Evolutionary conservation across 768 basidiomycete genomes (phyloP), one percentile per base, ranked within the genome.

Genomic region (Melanogaster broomeanus): DNA sequence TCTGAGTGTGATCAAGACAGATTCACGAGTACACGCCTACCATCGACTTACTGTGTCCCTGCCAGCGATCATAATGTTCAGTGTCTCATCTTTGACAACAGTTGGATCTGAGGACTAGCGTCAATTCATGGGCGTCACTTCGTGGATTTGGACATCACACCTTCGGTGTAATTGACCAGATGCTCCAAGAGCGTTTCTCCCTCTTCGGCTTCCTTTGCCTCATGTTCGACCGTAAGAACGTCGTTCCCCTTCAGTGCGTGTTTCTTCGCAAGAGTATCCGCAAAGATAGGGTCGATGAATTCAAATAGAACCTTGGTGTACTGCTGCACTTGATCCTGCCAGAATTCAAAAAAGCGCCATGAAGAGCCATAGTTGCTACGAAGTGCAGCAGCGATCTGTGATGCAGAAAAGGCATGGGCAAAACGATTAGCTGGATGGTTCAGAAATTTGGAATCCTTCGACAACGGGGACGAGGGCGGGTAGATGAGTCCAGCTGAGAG

Each of bases 321-420:
- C 48, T 71, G 65, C 44, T 65, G 68, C 12, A 78, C 72, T 30
- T 69, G 72, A 62, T 85, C 81, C 33, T 63, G 62, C 72, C 73
- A 78, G 41, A 84, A 76, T 61, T 87, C 83, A 4, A 60, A 46
- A 9, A 85, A 60, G 3, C 78, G 77, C 83, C 83, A 85, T 13
- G 72, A 61, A 21, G 48, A 53, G 6, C 81, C 78, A 16, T 74
- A 62, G 9, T 74, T 68, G 11, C 64, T 51, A 15, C 84, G 74
- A 28, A 65, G 53, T 2, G 78, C 59, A 2, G 72, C 72, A 22
- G 67, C 59, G 3, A 61, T 56, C 61, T 85, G 83, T 4, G 77
- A 79, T 45, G 74, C 66, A 15, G 72, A 64, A 59, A 86, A 84
- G 0, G 84, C 78, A 27, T 64, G 59, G 2, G 76, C 71, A 59